Percentiles rank a stretch among this genome's conserved stretches.
These are phyloP conservation scores for Penicillium sp. DNA, from an alignment of 2,329 filamentous ascomycete genomes.

Conservation along the genomic window DNA sequence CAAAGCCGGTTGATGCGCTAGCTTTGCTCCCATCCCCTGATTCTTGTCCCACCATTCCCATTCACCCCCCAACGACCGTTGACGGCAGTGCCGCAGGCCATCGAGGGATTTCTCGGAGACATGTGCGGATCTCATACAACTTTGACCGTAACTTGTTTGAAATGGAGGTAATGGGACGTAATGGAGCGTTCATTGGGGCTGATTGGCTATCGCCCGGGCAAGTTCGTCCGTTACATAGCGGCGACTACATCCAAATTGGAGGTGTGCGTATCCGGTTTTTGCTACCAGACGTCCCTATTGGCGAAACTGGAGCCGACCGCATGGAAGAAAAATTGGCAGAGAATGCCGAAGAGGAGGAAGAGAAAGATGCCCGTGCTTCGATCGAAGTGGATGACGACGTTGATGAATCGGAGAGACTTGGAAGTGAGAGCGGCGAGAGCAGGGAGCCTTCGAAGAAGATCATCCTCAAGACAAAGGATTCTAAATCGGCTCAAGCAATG, in stretches of 20 bases:
- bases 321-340: conserved; percentile 35
- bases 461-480: conserved; percentile 25
- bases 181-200: conserved; percentile 50
- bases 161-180: conserved; percentile 51
- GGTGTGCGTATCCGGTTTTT: conserved; percentile 50
- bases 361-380: conserved; percentile 25
- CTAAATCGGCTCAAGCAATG: conserved; percentile 21
- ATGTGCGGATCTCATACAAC: conserved; percentile 54
- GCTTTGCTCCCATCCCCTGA: conserved; percentile 44
- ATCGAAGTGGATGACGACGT: conserved; percentile 39
- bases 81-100: conserved; percentile 43
- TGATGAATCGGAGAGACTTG: conserved; percentile 23
- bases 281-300: conserved; percentile 45
- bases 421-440: conserved; percentile 23
- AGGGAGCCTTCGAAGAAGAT: conserved; percentile 25
- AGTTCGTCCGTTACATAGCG: conserved; percentile 45
- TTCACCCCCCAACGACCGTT: conserved; percentile 47
- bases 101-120: conserved; percentile 54
- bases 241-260: conserved; percentile 52
- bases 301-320: conserved; percentile 42
- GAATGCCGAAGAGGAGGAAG: conserved; percentile 27
- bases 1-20: conserved; percentile 40
- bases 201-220: conserved; percentile 42
- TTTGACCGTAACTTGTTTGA: conserved; percentile 50
- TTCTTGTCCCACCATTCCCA: conserved; percentile 50